Percentiles rank a stretch among this genome's conserved stretches.
Conservation (phyloP, 805 yeast genomes). For the Peterozyma xylosa region DNA sequence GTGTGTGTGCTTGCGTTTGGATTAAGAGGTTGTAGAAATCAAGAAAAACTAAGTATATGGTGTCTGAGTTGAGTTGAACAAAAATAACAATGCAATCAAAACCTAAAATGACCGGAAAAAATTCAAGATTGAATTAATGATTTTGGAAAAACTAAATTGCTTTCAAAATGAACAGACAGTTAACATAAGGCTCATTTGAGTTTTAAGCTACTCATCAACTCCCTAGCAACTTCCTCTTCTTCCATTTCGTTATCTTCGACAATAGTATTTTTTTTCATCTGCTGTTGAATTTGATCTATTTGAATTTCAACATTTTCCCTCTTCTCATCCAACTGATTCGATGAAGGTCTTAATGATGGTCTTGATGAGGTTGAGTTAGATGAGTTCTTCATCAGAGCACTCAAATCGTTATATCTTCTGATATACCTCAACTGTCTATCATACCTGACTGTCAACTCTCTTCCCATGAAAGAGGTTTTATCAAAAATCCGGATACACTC, state of each 20-base stretch:
- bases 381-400: conserved; percentile 3
- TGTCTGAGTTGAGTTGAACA: too few species aligned
- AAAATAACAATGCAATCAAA: too few species aligned
- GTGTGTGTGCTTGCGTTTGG: too few species aligned
- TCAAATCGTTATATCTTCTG: conserved; percentile 6
- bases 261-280: not conserved
- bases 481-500: conserved; percentile 43
- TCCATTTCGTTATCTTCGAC: conserved; percentile 7
- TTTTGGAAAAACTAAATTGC: too few species aligned
- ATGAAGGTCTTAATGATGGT: too few species aligned
- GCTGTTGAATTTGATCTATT: too few species aligned
- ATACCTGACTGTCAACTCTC: conserved; percentile 52
- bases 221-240: conserved; percentile 20
- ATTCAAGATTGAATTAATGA: too few species aligned
- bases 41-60: too few species aligned
- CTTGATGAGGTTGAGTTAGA: not conserved
- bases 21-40: too few species aligned
- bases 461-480: conserved; percentile 47
- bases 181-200: not conserved
- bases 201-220: conserved; percentile 12
- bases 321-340: not conserved
- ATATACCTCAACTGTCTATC: conserved; percentile 44
- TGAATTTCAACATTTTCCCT: not conserved
- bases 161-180: too few species aligned
- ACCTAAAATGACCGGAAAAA: too few species aligned